Conservation (phyloP, 768 basidiomycete species). For the Rhodocollybia butyracea region DNA sequence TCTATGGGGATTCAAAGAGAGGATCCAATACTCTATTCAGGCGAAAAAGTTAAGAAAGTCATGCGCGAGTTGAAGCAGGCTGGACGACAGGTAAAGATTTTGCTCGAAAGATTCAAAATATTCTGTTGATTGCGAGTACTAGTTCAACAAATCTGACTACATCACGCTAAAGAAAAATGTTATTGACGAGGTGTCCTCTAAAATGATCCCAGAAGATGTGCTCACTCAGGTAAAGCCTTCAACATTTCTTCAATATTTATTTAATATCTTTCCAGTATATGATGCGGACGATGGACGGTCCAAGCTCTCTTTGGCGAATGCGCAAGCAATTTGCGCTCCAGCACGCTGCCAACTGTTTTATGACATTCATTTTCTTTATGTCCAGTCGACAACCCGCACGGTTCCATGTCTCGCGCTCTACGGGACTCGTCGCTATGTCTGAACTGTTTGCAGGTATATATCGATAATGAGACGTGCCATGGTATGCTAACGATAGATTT, state of each 20-base stretch:
- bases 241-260: slow-evolving; percentile 5
- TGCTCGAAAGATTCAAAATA: not conserved
- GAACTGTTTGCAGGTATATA: slow-evolving; percentile 80
- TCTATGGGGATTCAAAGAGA: slow-evolving; percentile 74
- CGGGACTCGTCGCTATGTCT: slow-evolving; percentile 89
- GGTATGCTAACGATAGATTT: not conserved
- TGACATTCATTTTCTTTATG: slow-evolving; percentile 85
- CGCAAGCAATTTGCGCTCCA: slow-evolving; percentile 95
- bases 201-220: slow-evolving; percentile 88
- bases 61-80: slow-evolving; percentile 54
- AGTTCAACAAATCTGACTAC: slow-evolving; percentile 66
- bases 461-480: not conserved
- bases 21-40: slow-evolving; percentile 81
- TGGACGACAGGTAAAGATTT: slow-evolving; percentile 40
- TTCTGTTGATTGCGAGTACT: slow-evolving; percentile 4
- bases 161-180: slow-evolving; percentile 77
- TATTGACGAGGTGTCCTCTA: slow-evolving; percentile 81
- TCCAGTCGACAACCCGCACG: slow-evolving; percentile 80
- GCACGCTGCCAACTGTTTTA: slow-evolving; percentile 84
- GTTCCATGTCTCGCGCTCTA: slow-evolving; percentile 86
- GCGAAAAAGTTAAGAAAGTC: slow-evolving; percentile 78
- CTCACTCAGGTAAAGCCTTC: slow-evolving; percentile 64
- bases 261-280: slow-evolving; percentile 64
- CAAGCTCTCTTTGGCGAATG: slow-evolving; percentile 92
- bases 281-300: slow-evolving; percentile 76